Evolutionary conservation across 1,139 yeast genomes (phyloP).

Genomic region (Taphrina populina): DNA sequence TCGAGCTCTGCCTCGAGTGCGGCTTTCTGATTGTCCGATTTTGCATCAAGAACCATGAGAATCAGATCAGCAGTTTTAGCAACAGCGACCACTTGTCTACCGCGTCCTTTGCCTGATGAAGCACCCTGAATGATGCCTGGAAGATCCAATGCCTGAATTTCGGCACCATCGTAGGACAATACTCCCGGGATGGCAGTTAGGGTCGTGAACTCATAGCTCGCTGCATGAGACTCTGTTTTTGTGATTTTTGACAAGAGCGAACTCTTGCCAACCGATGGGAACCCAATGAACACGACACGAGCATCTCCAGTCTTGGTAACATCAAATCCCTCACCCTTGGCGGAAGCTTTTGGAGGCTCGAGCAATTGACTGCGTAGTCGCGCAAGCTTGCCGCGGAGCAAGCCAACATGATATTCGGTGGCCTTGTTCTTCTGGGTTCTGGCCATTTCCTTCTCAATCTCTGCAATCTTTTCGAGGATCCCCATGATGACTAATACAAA

Average conservation of each 20-base stretch:
- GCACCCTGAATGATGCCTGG: constrained; percentile 99
- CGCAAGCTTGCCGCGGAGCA: constrained; percentile 89
- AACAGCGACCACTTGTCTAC: constrained; percentile 93
- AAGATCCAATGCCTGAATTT: constrained; percentile 89
- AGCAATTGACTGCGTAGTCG: constrained; percentile 84
- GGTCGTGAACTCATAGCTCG: constrained; percentile 92
- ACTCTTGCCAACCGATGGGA: constrained; percentile 97
- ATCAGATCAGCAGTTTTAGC: constrained; percentile 86
- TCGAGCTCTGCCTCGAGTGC: constrained; percentile 87
- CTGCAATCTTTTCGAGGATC: constrained; percentile 55
- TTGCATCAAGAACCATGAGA: constrained; percentile 92
- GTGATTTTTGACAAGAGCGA: constrained; percentile 70
- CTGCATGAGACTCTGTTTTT: constrained; percentile 90
- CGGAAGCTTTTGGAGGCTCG: constrained; percentile 79
- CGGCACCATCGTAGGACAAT: constrained; percentile 91
- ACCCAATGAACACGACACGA: constrained; percentile 89
- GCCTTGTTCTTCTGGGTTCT: constrained; percentile 97
- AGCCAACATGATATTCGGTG: constrained; percentile 80
- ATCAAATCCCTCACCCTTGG: constrained; percentile 84
- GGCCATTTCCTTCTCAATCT: constrained; percentile 86
- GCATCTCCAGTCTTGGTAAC: constrained; percentile 93
- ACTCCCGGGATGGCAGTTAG: constrained; percentile 80
- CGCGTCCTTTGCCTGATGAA: constrained; percentile 95
- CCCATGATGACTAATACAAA: constrained; percentile 29
- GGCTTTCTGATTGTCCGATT: constrained; percentile 81